These are phyloP conservation scores for Chrysanthemum seticuspe DNA, from an alignment of 129 eudicot species.

Conservation along the genomic window DNA sequence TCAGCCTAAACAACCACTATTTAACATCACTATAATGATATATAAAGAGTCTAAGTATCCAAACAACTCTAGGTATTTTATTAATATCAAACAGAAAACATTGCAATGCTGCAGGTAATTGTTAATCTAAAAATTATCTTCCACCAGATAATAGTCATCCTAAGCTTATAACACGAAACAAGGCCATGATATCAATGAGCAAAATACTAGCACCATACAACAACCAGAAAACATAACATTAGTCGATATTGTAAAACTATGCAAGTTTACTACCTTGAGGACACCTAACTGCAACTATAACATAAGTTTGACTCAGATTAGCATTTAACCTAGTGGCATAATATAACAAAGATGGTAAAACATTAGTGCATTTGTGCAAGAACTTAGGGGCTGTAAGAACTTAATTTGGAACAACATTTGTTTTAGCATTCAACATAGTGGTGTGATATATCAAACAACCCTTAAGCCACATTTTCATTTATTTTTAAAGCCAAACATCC, in stretches of 20 bases:
- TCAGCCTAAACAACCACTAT: background rate
- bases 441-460: too few relatives aligned
- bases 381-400: too few relatives aligned
- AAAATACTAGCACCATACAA: constrained; percentile 9
- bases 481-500: too few relatives aligned
- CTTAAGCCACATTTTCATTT: too few relatives aligned
- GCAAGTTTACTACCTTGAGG: constrained; percentile 1
- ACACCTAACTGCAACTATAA: constrained; percentile 1
- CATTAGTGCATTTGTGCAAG: too few relatives aligned
- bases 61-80: background rate
- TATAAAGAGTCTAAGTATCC: background rate
- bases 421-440: too few relatives aligned
- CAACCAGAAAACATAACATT: background rate
- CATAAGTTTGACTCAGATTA: constrained; percentile 1
- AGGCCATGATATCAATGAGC: too few relatives aligned
- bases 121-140: constrained; percentile 11
- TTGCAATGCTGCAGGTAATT: background rate
- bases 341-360: too few relatives aligned
- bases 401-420: too few relatives aligned
- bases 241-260: background rate
- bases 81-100: background rate
- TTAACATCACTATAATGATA: background rate
- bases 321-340: too few relatives aligned
- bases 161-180: constrained; percentile 2
- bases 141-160: background rate